Percentiles rank a stretch among this genome's conserved stretches.
Evolutionary conservation across 208 protist genomes (phyloP).

Genomic region (Trypanosoma caninum): DNA sequence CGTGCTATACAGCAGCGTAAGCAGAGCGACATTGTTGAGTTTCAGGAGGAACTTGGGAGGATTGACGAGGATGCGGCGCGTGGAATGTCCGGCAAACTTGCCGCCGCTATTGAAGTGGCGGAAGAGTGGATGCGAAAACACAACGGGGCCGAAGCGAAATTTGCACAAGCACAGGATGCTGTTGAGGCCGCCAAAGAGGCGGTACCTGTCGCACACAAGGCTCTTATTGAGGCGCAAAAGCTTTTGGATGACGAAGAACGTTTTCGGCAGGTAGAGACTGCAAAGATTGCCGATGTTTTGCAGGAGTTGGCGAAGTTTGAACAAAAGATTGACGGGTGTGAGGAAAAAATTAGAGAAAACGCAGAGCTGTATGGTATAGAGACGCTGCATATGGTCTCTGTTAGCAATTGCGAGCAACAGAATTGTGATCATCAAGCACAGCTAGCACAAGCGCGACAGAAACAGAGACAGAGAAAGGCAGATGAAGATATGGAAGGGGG

Average conservation of each 20-base stretch:
- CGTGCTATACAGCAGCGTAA: constrained; percentile 73
- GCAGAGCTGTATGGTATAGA: constrained; percentile 84
- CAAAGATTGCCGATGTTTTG: constrained; percentile 75
- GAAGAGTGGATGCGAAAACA: constrained; percentile 50
- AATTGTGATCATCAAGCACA: constrained; percentile 3
- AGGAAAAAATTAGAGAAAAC: constrained; percentile 85
- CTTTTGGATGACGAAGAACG: constrained; percentile 77
- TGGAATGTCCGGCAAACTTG: constrained; percentile 48
- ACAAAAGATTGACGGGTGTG: constrained; percentile 85
- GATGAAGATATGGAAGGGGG: constrained; percentile 31
- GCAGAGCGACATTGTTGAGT: constrained; percentile 54
- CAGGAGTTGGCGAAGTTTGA: constrained; percentile 83
- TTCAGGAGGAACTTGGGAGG: constrained; percentile 43
- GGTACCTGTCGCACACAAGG: constrained; percentile 55
- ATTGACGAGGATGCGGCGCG: constrained; percentile 67
- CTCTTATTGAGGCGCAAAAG: constrained; percentile 63
- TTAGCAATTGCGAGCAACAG: constrained; percentile 5
- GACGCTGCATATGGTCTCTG: constrained; percentile 48
- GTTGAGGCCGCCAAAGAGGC: constrained; percentile 54
- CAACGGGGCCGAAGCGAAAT: constrained; percentile 46
- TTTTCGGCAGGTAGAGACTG: constrained; percentile 70
- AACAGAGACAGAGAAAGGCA: constrained; percentile 10
- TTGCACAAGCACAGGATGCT: constrained; percentile 50
- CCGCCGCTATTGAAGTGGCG: constrained; percentile 34
- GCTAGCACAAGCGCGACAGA: constrained; percentile 4